Percentiles rank a stretch among this genome's conserved stretches.
Evolutionary conservation across 345 rosid species (phyloP).

Genomic region (Linum lewisii): DNA sequence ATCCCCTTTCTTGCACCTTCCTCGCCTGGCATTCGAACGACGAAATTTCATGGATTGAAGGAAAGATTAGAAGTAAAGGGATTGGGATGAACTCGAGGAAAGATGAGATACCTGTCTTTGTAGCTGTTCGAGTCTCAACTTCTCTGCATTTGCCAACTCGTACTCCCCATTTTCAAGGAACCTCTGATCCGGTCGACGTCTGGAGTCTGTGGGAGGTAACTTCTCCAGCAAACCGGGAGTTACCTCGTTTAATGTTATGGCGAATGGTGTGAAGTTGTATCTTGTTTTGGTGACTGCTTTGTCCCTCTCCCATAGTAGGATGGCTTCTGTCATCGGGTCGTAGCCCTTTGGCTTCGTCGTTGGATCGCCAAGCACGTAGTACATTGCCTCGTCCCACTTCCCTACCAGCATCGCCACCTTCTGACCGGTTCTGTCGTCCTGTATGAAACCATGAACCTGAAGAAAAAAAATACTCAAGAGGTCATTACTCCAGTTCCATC

Average conservation of each 20-base stretch:
- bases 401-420: conserved; percentile 93
- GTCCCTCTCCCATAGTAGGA: conserved; percentile 88
- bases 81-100: not conserved
- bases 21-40: conserved; percentile 60
- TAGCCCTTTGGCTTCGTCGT: conserved; percentile 84
- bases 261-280: conserved; percentile 89
- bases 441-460: conserved; percentile 97
- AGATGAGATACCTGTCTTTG: conserved; percentile 77
- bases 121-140: conserved; percentile 84
- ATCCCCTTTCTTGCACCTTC: conserved; percentile 92
- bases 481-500: not conserved
- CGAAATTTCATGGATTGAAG: not conserved
- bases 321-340: conserved; percentile 95
- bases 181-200: conserved; percentile 95
- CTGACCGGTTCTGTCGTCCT: conserved; percentile 90
- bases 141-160: conserved; percentile 87
- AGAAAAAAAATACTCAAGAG: not conserved
- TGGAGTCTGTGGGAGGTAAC: conserved; percentile 94
- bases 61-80: not conserved
- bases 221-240: conserved; percentile 64
- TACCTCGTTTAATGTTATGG: conserved; percentile 80
- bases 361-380: conserved; percentile 87
- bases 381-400: conserved; percentile 99
- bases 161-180: conserved; percentile 91
- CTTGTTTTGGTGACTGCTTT: conserved; percentile 70